A percentile compares a stretch with the other conserved stretches of the same genome.
Evolutionary conservation across 192 early-diverging fungal genomes (phyloP).

Genomic region (Coemansia sp.): DNA sequence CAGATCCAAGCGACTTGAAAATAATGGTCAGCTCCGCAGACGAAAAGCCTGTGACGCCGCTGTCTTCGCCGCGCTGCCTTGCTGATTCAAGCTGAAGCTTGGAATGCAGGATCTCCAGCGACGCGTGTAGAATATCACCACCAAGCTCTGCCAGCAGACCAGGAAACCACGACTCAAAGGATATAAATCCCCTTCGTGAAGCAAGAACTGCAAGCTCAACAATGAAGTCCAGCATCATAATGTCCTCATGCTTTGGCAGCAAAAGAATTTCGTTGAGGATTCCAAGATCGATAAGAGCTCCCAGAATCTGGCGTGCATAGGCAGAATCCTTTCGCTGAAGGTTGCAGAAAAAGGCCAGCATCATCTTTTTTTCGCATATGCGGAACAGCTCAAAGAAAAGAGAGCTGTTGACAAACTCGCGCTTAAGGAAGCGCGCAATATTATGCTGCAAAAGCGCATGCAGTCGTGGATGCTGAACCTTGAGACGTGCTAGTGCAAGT

Average conservation of each 20-base stretch:
- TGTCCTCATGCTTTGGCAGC: slow-evolving; percentile 52
- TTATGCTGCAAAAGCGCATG: slow-evolving; percentile 54
- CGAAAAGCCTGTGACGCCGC: slow-evolving; percentile 28
- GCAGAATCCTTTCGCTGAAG: slow-evolving; percentile 49
- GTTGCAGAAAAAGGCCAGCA: slow-evolving; percentile 54
- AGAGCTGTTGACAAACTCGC: slow-evolving; percentile 31
- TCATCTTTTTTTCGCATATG: slow-evolving; percentile 50
- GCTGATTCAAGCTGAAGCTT: slow-evolving; percentile 55
- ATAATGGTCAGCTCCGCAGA: slow-evolving; percentile 48
- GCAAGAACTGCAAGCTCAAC: slow-evolving; percentile 56
- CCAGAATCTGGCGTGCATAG: slow-evolving; percentile 39
- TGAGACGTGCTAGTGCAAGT: slow-evolving; percentile 50
- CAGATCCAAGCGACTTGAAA: slow-evolving; percentile 40
- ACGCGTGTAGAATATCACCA: slow-evolving; percentile 49
- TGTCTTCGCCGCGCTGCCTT: slow-evolving; percentile 53
- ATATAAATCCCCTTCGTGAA: slow-evolving; percentile 49
- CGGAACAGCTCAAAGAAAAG: slow-evolving; percentile 58
- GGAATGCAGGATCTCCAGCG: slow-evolving; percentile 52
- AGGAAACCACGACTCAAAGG: slow-evolving; percentile 55
- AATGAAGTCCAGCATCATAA: slow-evolving; percentile 55
- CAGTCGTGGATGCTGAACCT: slow-evolving; percentile 56
- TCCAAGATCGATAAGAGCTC: slow-evolving; percentile 45
- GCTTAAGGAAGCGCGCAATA: slow-evolving; percentile 48
- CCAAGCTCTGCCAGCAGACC: slow-evolving; percentile 49
- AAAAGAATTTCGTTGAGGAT: slow-evolving; percentile 46